Percentiles rank a stretch among this genome's conserved stretches.
These are phyloP conservation scores for Globisporangium alternatum DNA, from an alignment of 352 stramenopile genomes.

Conservation along the genomic window DNA sequence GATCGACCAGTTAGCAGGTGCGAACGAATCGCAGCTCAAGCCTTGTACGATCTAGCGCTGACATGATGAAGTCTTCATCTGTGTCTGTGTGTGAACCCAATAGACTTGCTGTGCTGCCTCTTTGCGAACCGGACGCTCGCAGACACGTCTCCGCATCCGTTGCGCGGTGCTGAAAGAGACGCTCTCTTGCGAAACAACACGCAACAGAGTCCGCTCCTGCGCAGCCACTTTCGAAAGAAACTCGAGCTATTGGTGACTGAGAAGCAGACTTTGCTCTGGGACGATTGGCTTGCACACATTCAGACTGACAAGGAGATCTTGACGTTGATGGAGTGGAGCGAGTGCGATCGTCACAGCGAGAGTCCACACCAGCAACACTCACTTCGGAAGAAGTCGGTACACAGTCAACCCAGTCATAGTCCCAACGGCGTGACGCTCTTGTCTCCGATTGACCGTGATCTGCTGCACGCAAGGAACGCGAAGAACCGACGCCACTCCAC, in stretches of 20 bases:
- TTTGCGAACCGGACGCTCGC: constrained; percentile 36
- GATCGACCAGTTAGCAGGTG: constrained; percentile 51
- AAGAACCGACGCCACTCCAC: constrained; percentile 1
- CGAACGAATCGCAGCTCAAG: neutral
- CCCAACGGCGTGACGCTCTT: neutral
- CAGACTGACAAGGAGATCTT: constrained; percentile 30
- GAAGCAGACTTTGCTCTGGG: constrained; percentile 25
- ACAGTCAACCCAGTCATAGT: constrained; percentile 4
- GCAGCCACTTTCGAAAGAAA: constrained; percentile 43
- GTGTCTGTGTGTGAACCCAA: neutral
- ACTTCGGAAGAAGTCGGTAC: constrained; percentile 1
- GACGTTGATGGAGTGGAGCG: constrained; percentile 34
- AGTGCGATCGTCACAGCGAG: constrained; percentile 6
- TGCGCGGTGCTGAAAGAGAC: constrained; percentile 11
- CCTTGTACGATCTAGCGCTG: neutral
- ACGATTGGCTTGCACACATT: constrained; percentile 35
- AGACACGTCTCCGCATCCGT: constrained; percentile 5
- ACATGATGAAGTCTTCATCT: neutral
- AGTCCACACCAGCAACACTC: neutral
- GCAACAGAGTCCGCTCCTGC: constrained; percentile 42
- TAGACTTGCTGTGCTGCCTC: constrained; percentile 55
- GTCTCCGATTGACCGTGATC: neutral
- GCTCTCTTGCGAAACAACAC: constrained; percentile 9
- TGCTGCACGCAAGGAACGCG: neutral
- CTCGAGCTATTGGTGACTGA: constrained; percentile 29